Evolutionary conservation across 495 filamentous ascomycete genomes (phyloP), one percentile per base, ranked within the genome.

Genomic region (Xylaria cubensis): DNA sequence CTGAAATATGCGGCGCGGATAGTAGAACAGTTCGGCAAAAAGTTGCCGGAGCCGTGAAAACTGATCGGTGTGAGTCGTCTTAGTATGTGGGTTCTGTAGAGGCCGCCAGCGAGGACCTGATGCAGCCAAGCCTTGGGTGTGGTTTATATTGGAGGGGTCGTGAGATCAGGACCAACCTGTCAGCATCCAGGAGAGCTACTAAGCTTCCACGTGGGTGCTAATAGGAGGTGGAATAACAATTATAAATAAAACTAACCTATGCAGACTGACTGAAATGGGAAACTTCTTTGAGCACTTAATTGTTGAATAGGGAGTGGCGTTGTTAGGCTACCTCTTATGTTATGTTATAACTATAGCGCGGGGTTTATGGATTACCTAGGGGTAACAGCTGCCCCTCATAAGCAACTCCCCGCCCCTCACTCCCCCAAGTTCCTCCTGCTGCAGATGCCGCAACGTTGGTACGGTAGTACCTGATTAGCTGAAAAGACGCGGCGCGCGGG

Each of bases 61-160:
- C 9, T 61, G 36, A 29, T 41, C 29, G 6, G 50, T 19, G 41
- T 56, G 9, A 24, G 32, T 56, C 15, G 46, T 44, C 12, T 24
- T 12, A 41, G 36, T 39, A 17, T 53, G 46, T 67, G 50, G 50
- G 48, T 24, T 50, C 15, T 26, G 10, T 19, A 36, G 56, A 69
- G 67, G 67, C 67, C 67, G 55, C 67, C 56, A 50, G 41, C 53
- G 41, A 69, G 8, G 42, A 62, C 42, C n/a, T 32, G 56, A 69
- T 69, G 67, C 67, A 67, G 65, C 65, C 65, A 67, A 67, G 65
- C 32, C 65, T 67, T 44, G 65, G 65, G 65, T 17, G n/a, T 56
- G 58, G 58, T 42, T 42, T 19, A 12, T 50, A 48, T 64, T 34
- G 61, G 58, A 61, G 58, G 58, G 61, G 61, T 44, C 1, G 61